These are phyloP conservation scores for Ogataea minuta DNA, from an alignment of 805 yeast genomes.

Conservation along the genomic window DNA sequence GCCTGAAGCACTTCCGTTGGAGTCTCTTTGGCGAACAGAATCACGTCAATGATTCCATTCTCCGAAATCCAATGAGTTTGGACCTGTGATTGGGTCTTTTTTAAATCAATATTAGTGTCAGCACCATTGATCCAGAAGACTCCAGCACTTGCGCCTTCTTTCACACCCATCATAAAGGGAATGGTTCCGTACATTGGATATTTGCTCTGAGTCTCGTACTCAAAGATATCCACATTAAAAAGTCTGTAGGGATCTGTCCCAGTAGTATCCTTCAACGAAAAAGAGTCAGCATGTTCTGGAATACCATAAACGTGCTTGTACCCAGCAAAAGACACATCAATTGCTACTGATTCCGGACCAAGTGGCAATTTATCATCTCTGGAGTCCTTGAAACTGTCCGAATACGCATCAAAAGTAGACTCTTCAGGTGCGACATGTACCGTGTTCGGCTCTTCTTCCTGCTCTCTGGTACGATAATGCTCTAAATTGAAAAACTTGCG, in stretches of 20 bases:
- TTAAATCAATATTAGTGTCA: slow-evolving; percentile 84
- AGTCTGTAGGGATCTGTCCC: slow-evolving; percentile 75
- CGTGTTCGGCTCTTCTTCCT: slow-evolving; percentile 36
- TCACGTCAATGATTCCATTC: slow-evolving; percentile 76
- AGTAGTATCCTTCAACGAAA: slow-evolving; percentile 70
- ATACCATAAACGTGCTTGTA: slow-evolving; percentile 80
- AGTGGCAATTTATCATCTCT: slow-evolving; percentile 62
- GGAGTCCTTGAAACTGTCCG: slow-evolving; percentile 69
- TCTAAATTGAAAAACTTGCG: slow-evolving; percentile 75
- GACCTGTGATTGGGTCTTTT: slow-evolving; percentile 31
- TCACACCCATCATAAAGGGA: slow-evolving; percentile 78
- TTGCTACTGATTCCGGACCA: slow-evolving; percentile 87
- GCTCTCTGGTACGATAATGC: slow-evolving; percentile 58
- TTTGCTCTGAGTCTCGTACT: slow-evolving; percentile 78
- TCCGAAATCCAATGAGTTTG: slow-evolving; percentile 93
- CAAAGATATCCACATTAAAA: slow-evolving; percentile 92
- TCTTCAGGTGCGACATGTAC: slow-evolving; percentile 56
- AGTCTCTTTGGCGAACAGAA: slow-evolving; percentile 57
- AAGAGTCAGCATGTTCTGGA: slow-evolving; percentile 90
- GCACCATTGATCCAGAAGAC: slow-evolving; percentile 92
- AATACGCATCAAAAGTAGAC: slow-evolving; percentile 61
- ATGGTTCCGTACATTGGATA: slow-evolving; percentile 95
- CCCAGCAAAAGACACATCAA: slow-evolving; percentile 68
- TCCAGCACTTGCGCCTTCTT: slow-evolving; percentile 60
- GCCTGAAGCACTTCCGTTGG: slow-evolving; percentile 55